Conservation (phyloP, 768 basidiomycete genomes). For the Crucibulum laeve region DNA sequence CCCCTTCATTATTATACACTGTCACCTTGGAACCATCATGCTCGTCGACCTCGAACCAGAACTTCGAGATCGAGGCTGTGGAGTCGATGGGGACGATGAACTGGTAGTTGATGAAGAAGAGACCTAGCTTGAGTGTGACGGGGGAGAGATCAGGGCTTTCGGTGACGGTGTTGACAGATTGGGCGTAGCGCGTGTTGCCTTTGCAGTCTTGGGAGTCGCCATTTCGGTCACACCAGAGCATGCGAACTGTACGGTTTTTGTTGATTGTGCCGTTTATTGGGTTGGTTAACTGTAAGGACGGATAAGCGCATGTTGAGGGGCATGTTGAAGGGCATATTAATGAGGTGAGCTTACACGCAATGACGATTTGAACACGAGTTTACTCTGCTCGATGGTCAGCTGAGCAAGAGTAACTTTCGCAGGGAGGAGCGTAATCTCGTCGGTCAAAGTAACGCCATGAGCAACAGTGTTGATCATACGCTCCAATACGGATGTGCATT, state of each 20-base stretch:
- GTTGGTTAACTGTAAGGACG: conserved; percentile 17
- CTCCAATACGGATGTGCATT: conserved; percentile 29
- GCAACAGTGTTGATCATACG: conserved; percentile 43
- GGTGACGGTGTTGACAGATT: conserved; percentile 11
- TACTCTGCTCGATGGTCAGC: conserved; percentile 17
- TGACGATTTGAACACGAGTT: conserved; percentile 20
- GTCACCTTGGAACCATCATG: conserved; percentile 23
- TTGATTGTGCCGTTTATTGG: conserved; percentile 15
- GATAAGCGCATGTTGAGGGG: not conserved
- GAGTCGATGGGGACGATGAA: conserved; percentile 25
- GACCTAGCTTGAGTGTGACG: conserved; percentile 18
- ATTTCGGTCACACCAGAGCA: conserved; percentile 28
- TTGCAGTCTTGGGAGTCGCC: conserved; percentile 19
- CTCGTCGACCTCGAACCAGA: conserved; percentile 33
- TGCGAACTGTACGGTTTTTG: conserved; percentile 17
- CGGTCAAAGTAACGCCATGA: conserved; percentile 29
- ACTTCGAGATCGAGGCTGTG: conserved; percentile 26
- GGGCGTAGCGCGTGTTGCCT: conserved; percentile 13
- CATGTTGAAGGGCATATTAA: not conserved
- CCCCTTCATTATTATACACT: conserved; percentile 25
- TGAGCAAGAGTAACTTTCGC: conserved; percentile 22
- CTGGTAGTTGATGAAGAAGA: conserved; percentile 22
- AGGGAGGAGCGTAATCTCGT: conserved; percentile 29
- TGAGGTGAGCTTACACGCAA: conserved; percentile 24
- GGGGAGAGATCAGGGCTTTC: conserved; percentile 19